phyloP scores from a whole-genome alignment of 163 green algal genomes.

The Trebouxiophyceae sp. region DNA sequence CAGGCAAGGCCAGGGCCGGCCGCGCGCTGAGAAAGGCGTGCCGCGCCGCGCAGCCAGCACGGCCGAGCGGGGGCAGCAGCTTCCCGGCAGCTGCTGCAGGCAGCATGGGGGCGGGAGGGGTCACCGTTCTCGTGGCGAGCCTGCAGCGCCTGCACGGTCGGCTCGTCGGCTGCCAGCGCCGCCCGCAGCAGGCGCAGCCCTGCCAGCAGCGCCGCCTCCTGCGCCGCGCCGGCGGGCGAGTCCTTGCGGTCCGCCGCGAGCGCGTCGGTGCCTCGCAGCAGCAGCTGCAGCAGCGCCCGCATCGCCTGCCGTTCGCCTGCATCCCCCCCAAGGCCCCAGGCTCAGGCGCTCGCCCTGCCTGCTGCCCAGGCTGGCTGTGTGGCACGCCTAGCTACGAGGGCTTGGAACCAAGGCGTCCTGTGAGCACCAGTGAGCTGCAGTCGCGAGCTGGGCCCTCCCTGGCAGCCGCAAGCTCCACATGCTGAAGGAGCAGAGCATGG shows the following conservation, averaged over 20 bases:
- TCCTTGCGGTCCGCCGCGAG: constrained; percentile 27
- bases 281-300: constrained; percentile 31
- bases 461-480: too few relatives aligned
- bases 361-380: too few relatives aligned
- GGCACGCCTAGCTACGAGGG: too few relatives aligned
- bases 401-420: too few relatives aligned
- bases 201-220: constrained; percentile 44
- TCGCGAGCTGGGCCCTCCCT: too few relatives aligned
- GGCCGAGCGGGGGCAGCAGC: background rate
- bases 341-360: background rate
- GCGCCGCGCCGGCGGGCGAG: constrained; percentile 9
- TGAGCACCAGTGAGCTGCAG: too few relatives aligned
- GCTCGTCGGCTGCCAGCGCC: constrained; percentile 41
- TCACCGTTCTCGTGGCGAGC: constrained; percentile 1
- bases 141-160: constrained; percentile 19
- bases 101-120: background rate
- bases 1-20: background rate
- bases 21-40: background rate
- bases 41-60: background rate
- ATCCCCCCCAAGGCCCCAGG: background rate
- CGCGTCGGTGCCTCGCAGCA: constrained; percentile 27
- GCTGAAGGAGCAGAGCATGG: too few relatives aligned
- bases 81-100: background rate
- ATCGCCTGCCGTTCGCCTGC: constrained; percentile 31
- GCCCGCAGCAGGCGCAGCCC: constrained; percentile 52